Percentiles rank a stretch among this genome's conserved stretches.
Conservation (phyloP, 2,329 filamentous ascomycete genomes). For the Metarhizium guizhouense region DNA sequence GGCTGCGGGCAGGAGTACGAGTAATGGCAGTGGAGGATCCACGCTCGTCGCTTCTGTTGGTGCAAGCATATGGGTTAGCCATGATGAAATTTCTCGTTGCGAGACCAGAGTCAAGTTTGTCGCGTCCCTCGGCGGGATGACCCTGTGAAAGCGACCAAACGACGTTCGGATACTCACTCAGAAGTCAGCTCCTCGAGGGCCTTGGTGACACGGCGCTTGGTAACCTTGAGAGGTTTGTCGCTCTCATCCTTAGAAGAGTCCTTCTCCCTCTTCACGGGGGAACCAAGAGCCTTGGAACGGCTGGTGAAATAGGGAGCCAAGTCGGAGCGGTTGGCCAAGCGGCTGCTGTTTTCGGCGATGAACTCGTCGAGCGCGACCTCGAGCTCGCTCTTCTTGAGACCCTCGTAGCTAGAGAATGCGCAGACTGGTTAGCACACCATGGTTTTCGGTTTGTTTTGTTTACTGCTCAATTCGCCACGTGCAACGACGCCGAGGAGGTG, state of each 20-base stretch:
- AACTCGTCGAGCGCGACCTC: constrained; percentile 65
- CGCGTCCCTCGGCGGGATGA: neutral
- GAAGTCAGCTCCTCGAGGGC: constrained; percentile 34
- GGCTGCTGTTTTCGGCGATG: constrained; percentile 58
- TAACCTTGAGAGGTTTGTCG: constrained; percentile 32
- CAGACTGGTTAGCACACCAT: neutral
- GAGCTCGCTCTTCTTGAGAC: constrained; percentile 70
- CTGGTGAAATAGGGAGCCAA: constrained; percentile 70
- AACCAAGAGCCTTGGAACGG: constrained; percentile 49
- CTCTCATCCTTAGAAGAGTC: constrained; percentile 27
- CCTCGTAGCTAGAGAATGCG: constrained; percentile 47
- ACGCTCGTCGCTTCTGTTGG: constrained; percentile 21
- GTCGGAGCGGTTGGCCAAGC: constrained; percentile 51
- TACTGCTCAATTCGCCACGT: neutral
- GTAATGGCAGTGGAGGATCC: constrained; percentile 35
- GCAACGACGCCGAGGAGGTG: neutral
- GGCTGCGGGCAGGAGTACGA: constrained; percentile 41
- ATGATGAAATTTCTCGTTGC: neutral
- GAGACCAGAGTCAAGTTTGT: neutral
- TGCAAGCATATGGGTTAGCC: neutral
- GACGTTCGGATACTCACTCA: constrained; percentile 27
- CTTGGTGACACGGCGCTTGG: constrained; percentile 37
- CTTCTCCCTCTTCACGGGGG: constrained; percentile 52
- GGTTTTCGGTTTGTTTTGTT: neutral
- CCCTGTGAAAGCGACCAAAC: too few species aligned